Evolutionary conservation across 495 filamentous ascomycete genomes (phyloP).

Genomic region (Baudoinia panamericana): DNA sequence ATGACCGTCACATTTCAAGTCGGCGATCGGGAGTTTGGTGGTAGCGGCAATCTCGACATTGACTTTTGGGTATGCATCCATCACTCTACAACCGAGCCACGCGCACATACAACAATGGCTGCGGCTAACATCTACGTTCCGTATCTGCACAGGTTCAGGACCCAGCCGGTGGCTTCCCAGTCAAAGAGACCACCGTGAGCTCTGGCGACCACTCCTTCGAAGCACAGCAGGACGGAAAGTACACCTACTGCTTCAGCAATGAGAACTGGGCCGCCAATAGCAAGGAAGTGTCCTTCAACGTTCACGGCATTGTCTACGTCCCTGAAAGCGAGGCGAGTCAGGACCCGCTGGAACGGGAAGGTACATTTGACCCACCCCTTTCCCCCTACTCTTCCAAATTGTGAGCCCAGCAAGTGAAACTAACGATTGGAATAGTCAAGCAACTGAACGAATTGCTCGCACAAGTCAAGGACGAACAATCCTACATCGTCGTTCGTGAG

Average conservation of each 20-base stretch:
- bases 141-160: slow-evolving; percentile 60
- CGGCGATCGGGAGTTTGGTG: slow-evolving; percentile 89
- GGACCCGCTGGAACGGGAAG: slow-evolving; percentile 84
- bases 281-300: slow-evolving; percentile 98
- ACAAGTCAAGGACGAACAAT: slow-evolving; percentile 93
- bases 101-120: no score
- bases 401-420: slow-evolving; percentile 3
- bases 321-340: slow-evolving; percentile 69
- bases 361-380: slow-evolving; percentile 33
- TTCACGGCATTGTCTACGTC: slow-evolving; percentile 96
- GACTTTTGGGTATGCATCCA: slow-evolving; percentile 97
- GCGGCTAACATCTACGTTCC: no score
- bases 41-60: slow-evolving; percentile 85
- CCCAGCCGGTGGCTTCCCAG: slow-evolving; percentile 56
- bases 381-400: slow-evolving; percentile 4
- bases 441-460: slow-evolving; percentile 70
- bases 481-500: slow-evolving; percentile 91
- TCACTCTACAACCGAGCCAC: no score
- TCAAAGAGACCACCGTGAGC: slow-evolving; percentile 64
- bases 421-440: slow-evolving; percentile 46
- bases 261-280: slow-evolving; percentile 83
- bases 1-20: slow-evolving; percentile 99
- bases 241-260: slow-evolving; percentile 97
- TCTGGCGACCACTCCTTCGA: slow-evolving; percentile 89
- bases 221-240: slow-evolving; percentile 73